phyloP scores from a whole-genome alignment of 2,329 filamentous ascomycete genomes.

The Xylaria sp. region DNA sequence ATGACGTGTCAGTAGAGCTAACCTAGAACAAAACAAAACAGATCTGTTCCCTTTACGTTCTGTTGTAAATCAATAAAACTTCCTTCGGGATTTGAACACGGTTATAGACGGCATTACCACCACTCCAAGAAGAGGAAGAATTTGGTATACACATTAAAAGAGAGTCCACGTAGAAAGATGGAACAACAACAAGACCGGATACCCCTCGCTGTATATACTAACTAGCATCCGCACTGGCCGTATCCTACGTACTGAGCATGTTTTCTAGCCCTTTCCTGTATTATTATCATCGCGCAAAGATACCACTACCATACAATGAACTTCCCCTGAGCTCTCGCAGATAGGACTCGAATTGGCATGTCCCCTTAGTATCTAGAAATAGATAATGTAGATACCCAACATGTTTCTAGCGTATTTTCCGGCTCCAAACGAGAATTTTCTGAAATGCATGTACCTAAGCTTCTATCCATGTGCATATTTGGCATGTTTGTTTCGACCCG shows the following conservation, averaged over 20 bases:
- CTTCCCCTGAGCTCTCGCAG: not conserved
- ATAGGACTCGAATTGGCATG: not conserved
- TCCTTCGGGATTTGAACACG: not conserved
- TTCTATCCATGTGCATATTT: not conserved
- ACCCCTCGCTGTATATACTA: slow-evolving; percentile 8
- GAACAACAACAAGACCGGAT: not conserved
- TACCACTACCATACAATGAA: slow-evolving; percentile 15
- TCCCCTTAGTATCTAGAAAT: not conserved
- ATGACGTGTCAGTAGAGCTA: slow-evolving; percentile 25
- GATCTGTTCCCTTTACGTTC: slow-evolving; percentile 62
- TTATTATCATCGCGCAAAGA: slow-evolving; percentile 15
- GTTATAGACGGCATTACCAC: not conserved
- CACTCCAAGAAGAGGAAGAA: not conserved
- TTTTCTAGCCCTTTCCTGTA: slow-evolving; percentile 6
- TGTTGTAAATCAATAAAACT: slow-evolving; percentile 44
- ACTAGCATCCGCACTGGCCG: slow-evolving; percentile 1
- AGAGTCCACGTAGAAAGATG: not conserved
- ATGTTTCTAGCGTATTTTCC: not conserved
- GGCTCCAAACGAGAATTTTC: not conserved
- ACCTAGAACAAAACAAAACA: slow-evolving; percentile 48
- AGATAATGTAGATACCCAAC: not conserved
- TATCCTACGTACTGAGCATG: not conserved
- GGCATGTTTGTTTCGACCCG: not conserved
- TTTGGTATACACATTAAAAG: not conserved
- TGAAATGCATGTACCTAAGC: not conserved